Conservation (phyloP, 2,329 filamentous ascomycete species). For the Fusarium sp. region DNA sequence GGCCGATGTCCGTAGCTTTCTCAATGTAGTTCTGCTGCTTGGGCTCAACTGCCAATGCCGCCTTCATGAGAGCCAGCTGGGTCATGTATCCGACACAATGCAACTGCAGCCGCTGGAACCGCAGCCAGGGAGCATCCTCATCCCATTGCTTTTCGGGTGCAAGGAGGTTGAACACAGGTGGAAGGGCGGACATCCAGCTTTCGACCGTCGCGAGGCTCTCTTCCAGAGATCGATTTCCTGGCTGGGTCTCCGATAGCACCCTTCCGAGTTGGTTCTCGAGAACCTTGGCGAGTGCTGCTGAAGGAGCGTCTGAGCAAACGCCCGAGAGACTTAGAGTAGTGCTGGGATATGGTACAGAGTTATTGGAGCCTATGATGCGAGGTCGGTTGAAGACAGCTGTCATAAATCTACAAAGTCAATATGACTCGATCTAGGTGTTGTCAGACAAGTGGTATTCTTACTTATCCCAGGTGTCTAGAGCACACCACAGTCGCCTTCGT, state of each 20-base stretch:
- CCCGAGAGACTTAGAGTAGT: not conserved
- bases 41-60: not conserved
- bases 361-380: not conserved
- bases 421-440: not conserved
- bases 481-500: not conserved
- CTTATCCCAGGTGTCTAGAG: not conserved
- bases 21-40: not conserved
- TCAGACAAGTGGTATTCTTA: not conserved
- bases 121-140: not conserved
- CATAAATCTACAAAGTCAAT: not conserved
- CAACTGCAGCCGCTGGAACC: not conserved
- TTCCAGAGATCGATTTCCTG: not conserved
- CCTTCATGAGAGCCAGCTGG: not conserved
- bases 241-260: not conserved
- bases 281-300: not conserved
- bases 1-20: not conserved
- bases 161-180: not conserved
- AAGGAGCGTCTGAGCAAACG: not conserved
- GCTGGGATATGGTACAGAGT: not conserved
- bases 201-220: not conserved
- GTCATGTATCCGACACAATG: conserved; percentile 1
- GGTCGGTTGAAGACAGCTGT: not conserved
- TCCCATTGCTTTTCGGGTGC: not conserved
- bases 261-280: not conserved
- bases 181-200: not conserved